Conservation (phyloP, 1,139 yeast genomes). For the Magnusiomyces tetraspermus region DNA sequence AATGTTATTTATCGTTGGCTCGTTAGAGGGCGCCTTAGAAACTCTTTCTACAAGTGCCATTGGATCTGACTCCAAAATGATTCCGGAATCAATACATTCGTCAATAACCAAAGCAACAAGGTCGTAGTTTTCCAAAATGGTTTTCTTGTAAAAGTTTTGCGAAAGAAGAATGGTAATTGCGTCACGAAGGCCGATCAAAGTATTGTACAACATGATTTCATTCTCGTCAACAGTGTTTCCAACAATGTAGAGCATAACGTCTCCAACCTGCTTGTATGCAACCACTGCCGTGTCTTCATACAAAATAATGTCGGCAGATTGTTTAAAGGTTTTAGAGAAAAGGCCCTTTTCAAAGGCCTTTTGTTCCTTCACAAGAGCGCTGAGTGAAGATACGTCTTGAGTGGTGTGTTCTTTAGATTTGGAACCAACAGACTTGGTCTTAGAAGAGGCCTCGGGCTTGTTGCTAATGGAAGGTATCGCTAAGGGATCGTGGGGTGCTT, state of each 20-base stretch:
- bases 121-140: conserved; percentile 77
- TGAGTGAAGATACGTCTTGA: not conserved
- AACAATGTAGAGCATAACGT: conserved; percentile 60
- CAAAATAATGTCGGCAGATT: conserved; percentile 69
- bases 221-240: conserved; percentile 74
- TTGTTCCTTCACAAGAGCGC: conserved; percentile 50
- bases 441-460: not conserved
- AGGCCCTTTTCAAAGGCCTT: conserved; percentile 64
- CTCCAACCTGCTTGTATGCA: conserved; percentile 73
- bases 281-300: conserved; percentile 65
- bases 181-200: conserved; percentile 68
- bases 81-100: conserved; percentile 78
- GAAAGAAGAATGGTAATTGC: conserved; percentile 63
- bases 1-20: conserved; percentile 49
- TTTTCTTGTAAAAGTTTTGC: conserved; percentile 60
- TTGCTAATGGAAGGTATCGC: conserved; percentile 19
- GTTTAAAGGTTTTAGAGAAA: conserved; percentile 66
- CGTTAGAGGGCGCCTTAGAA: conserved; percentile 67
- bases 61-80: conserved; percentile 83
- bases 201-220: conserved; percentile 72
- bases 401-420: not conserved
- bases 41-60: conserved; percentile 82
- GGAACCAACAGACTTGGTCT: not conserved
- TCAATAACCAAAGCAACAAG: conserved; percentile 78
- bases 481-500: conserved; percentile 43